phyloP scores from a whole-genome alignment of 73 alveolate genomes.

The Paramecium sexaurelia region DNA sequence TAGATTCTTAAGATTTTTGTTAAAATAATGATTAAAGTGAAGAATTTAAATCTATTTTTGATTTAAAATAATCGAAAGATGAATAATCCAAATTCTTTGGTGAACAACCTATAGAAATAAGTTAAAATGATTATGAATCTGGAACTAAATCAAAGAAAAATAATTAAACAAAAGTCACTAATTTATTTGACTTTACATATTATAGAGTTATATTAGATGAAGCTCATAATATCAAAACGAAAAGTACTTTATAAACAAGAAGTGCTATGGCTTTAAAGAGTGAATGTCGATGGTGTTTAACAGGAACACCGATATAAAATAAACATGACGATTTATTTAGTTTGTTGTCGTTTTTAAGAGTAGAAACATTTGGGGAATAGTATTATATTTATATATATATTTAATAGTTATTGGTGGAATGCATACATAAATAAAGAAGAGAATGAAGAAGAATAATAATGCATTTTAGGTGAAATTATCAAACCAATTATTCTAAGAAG shows the following conservation, averaged over 20 bases:
- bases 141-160: slow-evolving; percentile 23
- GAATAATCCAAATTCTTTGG: neutral
- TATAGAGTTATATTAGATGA: slow-evolving; percentile 66
- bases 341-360: slow-evolving; percentile 44
- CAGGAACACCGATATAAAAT: slow-evolving; percentile 68
- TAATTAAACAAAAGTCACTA: neutral
- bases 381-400: neutral
- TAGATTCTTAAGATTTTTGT: neutral
- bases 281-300: slow-evolving; percentile 61
- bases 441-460: slow-evolving; percentile 54
- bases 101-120: neutral
- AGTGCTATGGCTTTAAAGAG: slow-evolving; percentile 44
- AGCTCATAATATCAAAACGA: slow-evolving; percentile 61
- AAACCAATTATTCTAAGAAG: slow-evolving; percentile 61
- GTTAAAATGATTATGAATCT: neutral
- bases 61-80: neutral
- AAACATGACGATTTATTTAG: slow-evolving; percentile 62
- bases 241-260: slow-evolving; percentile 10
- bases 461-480: slow-evolving; percentile 6
- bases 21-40: neutral
- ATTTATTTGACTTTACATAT: slow-evolving; percentile 37
- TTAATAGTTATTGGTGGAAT: slow-evolving; percentile 65
- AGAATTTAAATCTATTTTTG: neutral
- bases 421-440: neutral
- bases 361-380: slow-evolving; percentile 62